These are phyloP conservation scores for Nigrospora sphaerica DNA, from an alignment of 2,329 filamentous ascomycete genomes.

Conservation along the genomic window DNA sequence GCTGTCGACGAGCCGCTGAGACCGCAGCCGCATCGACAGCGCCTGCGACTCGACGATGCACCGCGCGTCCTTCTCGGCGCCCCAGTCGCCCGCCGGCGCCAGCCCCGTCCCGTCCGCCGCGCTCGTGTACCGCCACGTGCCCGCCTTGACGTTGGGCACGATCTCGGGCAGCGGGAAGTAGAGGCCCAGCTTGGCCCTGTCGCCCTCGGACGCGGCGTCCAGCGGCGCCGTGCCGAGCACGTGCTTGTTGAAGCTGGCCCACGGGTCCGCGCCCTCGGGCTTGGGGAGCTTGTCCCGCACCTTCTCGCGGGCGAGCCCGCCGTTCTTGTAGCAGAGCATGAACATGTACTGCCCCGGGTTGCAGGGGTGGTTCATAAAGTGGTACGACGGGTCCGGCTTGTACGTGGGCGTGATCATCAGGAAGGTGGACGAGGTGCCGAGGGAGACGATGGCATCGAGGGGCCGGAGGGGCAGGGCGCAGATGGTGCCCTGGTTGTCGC, in stretches of 20 bases:
- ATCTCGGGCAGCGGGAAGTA: constrained; percentile 95
- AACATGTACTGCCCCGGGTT: constrained; percentile 95
- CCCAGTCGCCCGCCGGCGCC: constrained; percentile 39
- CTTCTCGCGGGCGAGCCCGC: constrained; percentile 83
- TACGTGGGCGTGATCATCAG: constrained; percentile 94
- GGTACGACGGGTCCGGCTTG: constrained; percentile 81
- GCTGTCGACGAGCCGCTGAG: constrained; percentile 63
- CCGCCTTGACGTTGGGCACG: constrained; percentile 80
- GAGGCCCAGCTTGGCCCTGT: constrained; percentile 77
- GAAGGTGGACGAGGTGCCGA: constrained; percentile 94
- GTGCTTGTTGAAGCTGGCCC: constrained; percentile 73
- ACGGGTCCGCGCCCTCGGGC: constrained; percentile 45
- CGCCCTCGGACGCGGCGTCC: constrained; percentile 45
- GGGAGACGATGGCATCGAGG: constrained; percentile 86
- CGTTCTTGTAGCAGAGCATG: constrained; percentile 99
- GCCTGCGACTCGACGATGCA: constrained; percentile 92
- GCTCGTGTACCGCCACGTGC: constrained; percentile 77
- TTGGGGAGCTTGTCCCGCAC: constrained; percentile 74
- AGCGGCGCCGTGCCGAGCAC: constrained; percentile 64
- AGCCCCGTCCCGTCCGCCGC: constrained; percentile 47
- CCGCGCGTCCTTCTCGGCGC: constrained; percentile 67
- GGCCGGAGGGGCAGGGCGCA: constrained; percentile 81
- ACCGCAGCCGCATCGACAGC: constrained; percentile 81
- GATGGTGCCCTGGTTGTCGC: constrained; percentile 94
- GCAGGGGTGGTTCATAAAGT: constrained; percentile 97